Evolutionary conservation across 2,329 filamentous ascomycete species (phyloP), one percentile per base, ranked within the genome.

Genomic region (Ustilaginoidea virens): DNA sequence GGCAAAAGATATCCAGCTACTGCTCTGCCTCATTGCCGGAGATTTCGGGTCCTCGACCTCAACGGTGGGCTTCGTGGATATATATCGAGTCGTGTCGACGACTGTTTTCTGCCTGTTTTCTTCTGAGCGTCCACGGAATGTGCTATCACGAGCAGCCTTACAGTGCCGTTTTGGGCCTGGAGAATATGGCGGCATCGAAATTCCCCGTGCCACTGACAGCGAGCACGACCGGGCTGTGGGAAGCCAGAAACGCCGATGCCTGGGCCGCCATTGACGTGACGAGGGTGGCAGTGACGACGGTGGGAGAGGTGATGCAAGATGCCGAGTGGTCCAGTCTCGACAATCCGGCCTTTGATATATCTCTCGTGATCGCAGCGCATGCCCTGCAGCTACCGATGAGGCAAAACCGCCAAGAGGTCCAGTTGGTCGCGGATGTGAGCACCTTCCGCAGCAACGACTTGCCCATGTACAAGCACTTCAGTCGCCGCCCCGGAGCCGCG

Each of bases 111-210:
- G 61, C 60, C 10, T 73, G 66, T 47, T 69, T 72, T 45, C 47
- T 69, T 30, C 51, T 69, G 32, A 69, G 74, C 42, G 53, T 62
- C 5, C 68, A 72, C 35, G 58, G 64, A 41, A 60, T 64, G 36
- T 52, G 62, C 36, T 72, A 67, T 39, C 56, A 65, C 29, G 62
- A 73, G 44, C 63, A 66, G 36, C 53, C 51, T 12, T 48, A 51
- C 21, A 46, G 48, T 16, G 24, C 33, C 2, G 30, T 43, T 8
- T 43, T 47, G 18, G 52, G 51, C 24, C 48, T 60, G 38, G 48
- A 61, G 35, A 47, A 51, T 26, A 42, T 44, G 19, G 42, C 45
- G 32, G 40, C 50, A 26, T 37, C 47, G 33, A 46, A 47, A 36
- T 44, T 60, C 12, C 41, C 49, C 4, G 60, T 69, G 17, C 58